Conservation (phyloP, 495 filamentous ascomycete genomes). For the Filosporella fistucella region DNA sequence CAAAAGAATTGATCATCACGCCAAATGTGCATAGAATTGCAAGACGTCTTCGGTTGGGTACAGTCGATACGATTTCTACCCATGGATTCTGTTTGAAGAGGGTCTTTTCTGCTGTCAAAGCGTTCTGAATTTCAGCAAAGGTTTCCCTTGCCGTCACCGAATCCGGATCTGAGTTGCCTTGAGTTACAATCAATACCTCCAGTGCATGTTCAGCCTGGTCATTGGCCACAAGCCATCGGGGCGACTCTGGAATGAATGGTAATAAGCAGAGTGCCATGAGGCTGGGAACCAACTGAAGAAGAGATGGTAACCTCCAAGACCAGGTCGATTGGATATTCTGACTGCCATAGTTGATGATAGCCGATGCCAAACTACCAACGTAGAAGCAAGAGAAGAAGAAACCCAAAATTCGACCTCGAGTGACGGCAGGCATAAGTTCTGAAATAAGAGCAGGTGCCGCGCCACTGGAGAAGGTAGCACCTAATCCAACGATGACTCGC, state of each 20-base stretch:
- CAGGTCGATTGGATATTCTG: neutral
- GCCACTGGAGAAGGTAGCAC: neutral
- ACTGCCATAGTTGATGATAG: neutral
- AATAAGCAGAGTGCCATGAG: neutral
- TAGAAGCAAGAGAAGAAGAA: slow-evolving; percentile 40
- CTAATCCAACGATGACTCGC: slow-evolving; percentile 36
- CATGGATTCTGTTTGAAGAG: slow-evolving; percentile 3
- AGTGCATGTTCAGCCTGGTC: slow-evolving; percentile 43
- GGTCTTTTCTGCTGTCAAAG: slow-evolving; percentile 42
- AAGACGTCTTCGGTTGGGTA: too few relatives aligned
- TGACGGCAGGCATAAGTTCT: slow-evolving; percentile 33
- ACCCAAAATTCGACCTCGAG: slow-evolving; percentile 36
- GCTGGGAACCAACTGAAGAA: neutral
- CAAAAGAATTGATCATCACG: neutral
- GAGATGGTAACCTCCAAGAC: neutral
- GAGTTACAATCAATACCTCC: slow-evolving; percentile 28
- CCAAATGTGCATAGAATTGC: neutral
- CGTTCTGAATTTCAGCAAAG: slow-evolving; percentile 38
- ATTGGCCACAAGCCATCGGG: slow-evolving; percentile 52
- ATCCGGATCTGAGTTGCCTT: slow-evolving; percentile 30
- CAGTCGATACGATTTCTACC: neutral
- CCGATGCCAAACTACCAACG: slow-evolving; percentile 24
- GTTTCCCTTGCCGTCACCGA: slow-evolving; percentile 27
- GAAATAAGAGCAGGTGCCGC: slow-evolving; percentile 29
- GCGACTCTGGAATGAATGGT: slow-evolving; percentile 46